Evolutionary conservation across 371 early-diverging fungal species (phyloP), one percentile per base, ranked within the genome.

Genomic region (Catenaria anguillulae): DNA sequence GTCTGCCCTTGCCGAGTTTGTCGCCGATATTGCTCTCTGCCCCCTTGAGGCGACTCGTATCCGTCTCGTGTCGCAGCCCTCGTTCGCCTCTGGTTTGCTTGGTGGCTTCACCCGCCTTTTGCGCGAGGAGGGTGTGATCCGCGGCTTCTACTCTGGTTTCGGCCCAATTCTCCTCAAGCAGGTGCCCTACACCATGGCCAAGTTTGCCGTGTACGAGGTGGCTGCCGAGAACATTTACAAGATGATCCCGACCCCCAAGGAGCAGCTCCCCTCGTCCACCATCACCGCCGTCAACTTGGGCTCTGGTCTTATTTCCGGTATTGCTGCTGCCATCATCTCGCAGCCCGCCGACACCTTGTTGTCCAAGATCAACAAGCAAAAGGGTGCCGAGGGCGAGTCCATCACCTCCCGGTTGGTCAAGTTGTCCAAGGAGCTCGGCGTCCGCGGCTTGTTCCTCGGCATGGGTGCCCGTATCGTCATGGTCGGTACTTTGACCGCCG

Each of bases 271-370:
- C 48, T 60, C 72, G 55, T 63, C 67, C 15, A 71, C 75, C 43
- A 65, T 73, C 66, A 79, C 75, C 64, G 34, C 64, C 55, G 72
- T 79, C 64, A 74, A 77, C 67, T 69, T 79, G 50, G 67, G 70
- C 65, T 64, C 74, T 54, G 79, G 80, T 74, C 68, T 76, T 54
- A 73, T 78, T 71, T 79, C 80, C 58, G 80, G 80, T 74, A 73
- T 77, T 26, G 76, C 71, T 64, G 77, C 77, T 66, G 80, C 79
- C 66, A 73, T 80, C 63, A 74, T 80, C 61, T 77, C 78, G 56
- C 80, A 80, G 73, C 96, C 97, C 21, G 96, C 97, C 64, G 96
- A 95, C 75, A 87, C 93, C 0, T 65, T 80, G 58, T 65, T 80
- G 61, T 80, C 80, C 68, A 80, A 80, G 74, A 73, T 80, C 65